phyloP scores from a whole-genome alignment of 2,329 filamentous ascomycete species.

The Alternaria novae-zelandiae region DNA sequence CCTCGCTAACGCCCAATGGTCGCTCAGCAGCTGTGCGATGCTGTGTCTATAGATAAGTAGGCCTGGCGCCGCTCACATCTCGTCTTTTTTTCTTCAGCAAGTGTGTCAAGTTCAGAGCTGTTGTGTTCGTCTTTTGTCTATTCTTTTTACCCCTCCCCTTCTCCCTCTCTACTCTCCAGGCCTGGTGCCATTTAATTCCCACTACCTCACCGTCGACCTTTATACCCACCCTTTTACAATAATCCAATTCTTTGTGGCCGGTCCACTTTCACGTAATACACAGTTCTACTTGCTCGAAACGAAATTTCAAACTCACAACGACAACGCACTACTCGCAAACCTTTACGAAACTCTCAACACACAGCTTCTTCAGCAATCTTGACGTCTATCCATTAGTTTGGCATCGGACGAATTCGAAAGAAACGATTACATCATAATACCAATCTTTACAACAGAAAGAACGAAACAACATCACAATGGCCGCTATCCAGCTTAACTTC shows the following conservation, averaged over 20 bases:
- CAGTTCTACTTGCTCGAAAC: slow-evolving; percentile 57
- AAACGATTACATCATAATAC: slow-evolving; percentile 34
- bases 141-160: slow-evolving; percentile 48
- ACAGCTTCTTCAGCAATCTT: slow-evolving; percentile 45
- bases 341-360: slow-evolving; percentile 30
- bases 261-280: slow-evolving; percentile 54
- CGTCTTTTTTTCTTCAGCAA: slow-evolving; percentile 56
- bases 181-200: slow-evolving; percentile 55
- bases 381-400: slow-evolving; percentile 49
- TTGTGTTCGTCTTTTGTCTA: slow-evolving; percentile 53
- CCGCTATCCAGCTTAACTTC: slow-evolving; percentile 92
- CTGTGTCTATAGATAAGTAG: slow-evolving; percentile 43
- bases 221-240: slow-evolving; percentile 31
- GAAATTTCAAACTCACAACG: slow-evolving; percentile 27
- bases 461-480: slow-evolving; percentile 63
- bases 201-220: slow-evolving; percentile 27
- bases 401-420: slow-evolving; percentile 39
- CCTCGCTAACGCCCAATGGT: slow-evolving; percentile 28
- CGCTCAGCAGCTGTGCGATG: slow-evolving; percentile 32
- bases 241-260: slow-evolving; percentile 52
- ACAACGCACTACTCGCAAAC: slow-evolving; percentile 39
- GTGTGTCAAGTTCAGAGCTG: slow-evolving; percentile 59
- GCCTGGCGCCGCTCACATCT: slow-evolving; percentile 33
- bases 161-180: slow-evolving; percentile 51
- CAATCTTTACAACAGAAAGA: slow-evolving; percentile 29